Conservation (phyloP, 441 rosid species). For the Hypseocharis bilobata region DNA sequence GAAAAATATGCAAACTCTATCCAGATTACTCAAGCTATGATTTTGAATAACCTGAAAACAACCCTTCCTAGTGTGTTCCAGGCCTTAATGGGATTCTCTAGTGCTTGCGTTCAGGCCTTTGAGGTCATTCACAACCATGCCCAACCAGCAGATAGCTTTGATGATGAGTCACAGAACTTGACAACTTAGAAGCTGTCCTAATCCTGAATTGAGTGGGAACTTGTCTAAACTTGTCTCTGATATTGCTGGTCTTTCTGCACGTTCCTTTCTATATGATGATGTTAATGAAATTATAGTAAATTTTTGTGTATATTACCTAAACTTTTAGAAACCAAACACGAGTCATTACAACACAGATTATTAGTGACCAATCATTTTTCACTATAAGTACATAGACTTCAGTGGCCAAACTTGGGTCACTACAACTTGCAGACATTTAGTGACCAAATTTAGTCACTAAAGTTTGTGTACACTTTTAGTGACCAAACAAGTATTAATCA, state of each 20-base stretch:
- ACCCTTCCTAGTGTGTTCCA: conserved; percentile 71
- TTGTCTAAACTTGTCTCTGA: neutral
- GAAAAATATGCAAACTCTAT: conserved; percentile 40
- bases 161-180: neutral
- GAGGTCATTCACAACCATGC: conserved; percentile 40
- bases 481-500: too few species aligned
- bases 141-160: neutral
- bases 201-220: neutral
- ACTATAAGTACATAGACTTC: too few species aligned
- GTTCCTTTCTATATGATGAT: neutral
- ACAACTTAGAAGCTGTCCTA: conserved; percentile 2
- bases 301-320: neutral
- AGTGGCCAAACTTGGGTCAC: too few species aligned
- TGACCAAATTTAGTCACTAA: too few species aligned
- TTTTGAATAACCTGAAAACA: conserved; percentile 56
- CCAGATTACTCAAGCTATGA: conserved; percentile 50
- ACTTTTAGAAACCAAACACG: too few species aligned
- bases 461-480: too few species aligned
- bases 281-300: neutral
- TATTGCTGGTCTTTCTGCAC: neutral
- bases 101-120: conserved; percentile 46
- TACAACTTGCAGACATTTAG: too few species aligned
- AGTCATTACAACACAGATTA: too few species aligned
- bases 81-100: conserved; percentile 54
- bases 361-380: too few species aligned